Evolutionary conservation across 2,329 filamentous ascomycete species (phyloP).

Genomic region (Bertia moriformis): DNA sequence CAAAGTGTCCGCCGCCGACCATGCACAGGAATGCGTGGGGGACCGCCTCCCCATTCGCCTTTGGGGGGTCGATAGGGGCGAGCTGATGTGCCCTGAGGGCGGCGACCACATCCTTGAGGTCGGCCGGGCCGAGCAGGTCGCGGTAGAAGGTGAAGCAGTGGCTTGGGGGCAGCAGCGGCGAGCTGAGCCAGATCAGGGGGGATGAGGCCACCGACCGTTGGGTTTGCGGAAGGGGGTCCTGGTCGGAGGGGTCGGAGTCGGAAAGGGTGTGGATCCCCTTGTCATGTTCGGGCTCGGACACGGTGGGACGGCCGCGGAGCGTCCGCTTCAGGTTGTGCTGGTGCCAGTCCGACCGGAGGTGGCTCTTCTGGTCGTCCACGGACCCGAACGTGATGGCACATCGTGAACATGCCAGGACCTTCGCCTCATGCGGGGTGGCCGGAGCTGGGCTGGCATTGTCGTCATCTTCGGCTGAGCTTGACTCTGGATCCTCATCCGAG

Average conservation of each 20-base stretch:
- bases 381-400: conserved; percentile 60
- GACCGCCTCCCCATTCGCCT: no score
- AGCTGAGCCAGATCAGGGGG: conserved; percentile 75
- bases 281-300: conserved; percentile 74
- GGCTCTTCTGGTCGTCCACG: conserved; percentile 68
- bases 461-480: not conserved
- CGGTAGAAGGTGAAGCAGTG: conserved; percentile 76
- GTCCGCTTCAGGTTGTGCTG: conserved; percentile 91
- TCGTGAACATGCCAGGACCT: conserved; percentile 50
- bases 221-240: conserved; percentile 26
- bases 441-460: not conserved
- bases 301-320: conserved; percentile 55
- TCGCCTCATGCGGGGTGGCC: not conserved
- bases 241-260: conserved; percentile 15
- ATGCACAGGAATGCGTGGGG: conserved; percentile 94
- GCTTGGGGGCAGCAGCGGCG: conserved; percentile 59
- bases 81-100: conserved; percentile 67
- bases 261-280: not conserved
- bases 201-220: conserved; percentile 47
- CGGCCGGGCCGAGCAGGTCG: conserved; percentile 63
- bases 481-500: no score
- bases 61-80: no score
- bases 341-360: conserved; percentile 82
- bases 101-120: conserved; percentile 58
- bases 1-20: conserved; percentile 96